These are phyloP conservation scores for Termitomyces bulborhizus DNA, from an alignment of 768 basidiomycete species.

Conservation along the genomic window DNA sequence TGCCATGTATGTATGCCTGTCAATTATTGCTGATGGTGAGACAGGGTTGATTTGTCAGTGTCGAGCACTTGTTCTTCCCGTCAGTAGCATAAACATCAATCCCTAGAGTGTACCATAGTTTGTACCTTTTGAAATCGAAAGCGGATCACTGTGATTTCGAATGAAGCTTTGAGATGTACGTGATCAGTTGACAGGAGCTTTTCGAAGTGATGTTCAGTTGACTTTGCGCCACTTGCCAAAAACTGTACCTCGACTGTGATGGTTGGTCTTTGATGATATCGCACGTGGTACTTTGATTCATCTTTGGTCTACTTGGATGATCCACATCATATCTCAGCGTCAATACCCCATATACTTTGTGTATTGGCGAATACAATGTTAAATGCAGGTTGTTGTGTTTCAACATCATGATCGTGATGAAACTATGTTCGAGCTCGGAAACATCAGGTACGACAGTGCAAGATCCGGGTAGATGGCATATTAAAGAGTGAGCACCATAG, in stretches of 20 bases:
- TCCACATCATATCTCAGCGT: neutral
- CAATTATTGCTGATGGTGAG: neutral
- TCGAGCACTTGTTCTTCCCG: neutral
- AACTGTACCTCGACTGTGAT: no score
- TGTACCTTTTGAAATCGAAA: no score
- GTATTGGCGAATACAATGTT: no score
- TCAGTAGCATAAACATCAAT: neutral
- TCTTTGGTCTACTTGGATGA: neutral
- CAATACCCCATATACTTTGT: neutral
- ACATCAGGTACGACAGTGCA: neutral
- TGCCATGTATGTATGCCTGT: neutral
- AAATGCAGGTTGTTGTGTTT: no score
- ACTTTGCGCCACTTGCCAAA: neutral
- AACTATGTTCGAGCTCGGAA: no score
- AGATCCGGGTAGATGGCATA: neutral
- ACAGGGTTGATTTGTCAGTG: neutral
- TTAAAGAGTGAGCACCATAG: no score
- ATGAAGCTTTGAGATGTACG: neutral
- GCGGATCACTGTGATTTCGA: no score
- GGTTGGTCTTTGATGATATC: no score
- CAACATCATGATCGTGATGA: no score
- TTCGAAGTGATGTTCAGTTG: neutral
- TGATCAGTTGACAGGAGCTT: neutral
- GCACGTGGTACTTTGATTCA: no score
- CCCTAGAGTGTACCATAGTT: no score